These are phyloP conservation scores for Cryptococcus amylolentus DNA, from an alignment of 1,284 basidiomycete genomes.

Conservation along the genomic window DNA sequence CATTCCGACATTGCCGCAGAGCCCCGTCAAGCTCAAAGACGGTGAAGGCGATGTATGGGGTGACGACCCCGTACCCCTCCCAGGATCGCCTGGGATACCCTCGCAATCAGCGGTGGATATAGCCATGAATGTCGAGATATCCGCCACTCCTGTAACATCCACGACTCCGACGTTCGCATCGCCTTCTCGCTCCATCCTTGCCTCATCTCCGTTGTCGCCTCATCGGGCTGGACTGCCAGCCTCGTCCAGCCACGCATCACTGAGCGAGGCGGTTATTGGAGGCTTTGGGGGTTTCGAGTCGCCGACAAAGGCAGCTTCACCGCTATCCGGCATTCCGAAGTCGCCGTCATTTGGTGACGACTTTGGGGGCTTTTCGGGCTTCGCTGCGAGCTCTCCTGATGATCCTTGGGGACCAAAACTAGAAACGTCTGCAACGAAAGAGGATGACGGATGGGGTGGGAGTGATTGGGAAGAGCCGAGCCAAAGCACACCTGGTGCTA, in stretches of 20 bases:
- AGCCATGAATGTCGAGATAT: not conserved
- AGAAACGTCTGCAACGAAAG: not conserved
- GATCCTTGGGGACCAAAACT: conserved; percentile 24
- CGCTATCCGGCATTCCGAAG: conserved; percentile 11
- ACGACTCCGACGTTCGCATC: not conserved
- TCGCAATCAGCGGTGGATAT: not conserved
- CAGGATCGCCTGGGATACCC: not conserved
- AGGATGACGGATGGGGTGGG: conserved; percentile 11
- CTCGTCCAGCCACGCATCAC: not conserved
- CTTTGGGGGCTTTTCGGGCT: conserved; percentile 31
- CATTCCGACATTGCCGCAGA: not conserved
- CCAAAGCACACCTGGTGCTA: not conserved
- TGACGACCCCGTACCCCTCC: not conserved
- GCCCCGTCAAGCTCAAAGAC: not conserved
- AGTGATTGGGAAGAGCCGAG: not conserved
- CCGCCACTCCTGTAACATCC: not conserved
- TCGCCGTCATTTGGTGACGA: conserved; percentile 33
- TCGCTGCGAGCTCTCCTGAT: conserved; percentile 3
- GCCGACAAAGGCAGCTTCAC: not conserved
- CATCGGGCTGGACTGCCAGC: not conserved
- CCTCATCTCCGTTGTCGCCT: not conserved
- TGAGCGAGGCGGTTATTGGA: not conserved
- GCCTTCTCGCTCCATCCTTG: not conserved
- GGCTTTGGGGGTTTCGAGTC: not conserved
- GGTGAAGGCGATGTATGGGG: not conserved